Evolutionary conservation across 2,329 filamentous ascomycete species (phyloP).

Genomic region (Bisporella sp.): DNA sequence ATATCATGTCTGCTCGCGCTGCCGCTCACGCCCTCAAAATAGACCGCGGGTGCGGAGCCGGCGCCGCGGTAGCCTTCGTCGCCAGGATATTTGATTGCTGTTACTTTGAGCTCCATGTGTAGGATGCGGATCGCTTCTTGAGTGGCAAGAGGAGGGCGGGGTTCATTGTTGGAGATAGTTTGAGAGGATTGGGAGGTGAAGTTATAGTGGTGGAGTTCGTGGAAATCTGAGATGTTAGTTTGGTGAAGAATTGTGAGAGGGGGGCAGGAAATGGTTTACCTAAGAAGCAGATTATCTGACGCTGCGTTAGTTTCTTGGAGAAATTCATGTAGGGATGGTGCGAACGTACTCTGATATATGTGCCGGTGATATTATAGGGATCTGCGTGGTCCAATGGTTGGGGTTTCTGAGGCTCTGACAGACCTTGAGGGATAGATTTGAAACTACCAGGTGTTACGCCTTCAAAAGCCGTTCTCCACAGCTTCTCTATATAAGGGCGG

Average conservation of each 20-base stretch:
- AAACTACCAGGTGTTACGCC: slow-evolving; percentile 7
- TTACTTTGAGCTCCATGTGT: slow-evolving; percentile 58
- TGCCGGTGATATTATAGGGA: slow-evolving; percentile 50
- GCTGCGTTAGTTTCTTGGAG: background rate
- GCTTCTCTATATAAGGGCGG: slow-evolving; percentile 1
- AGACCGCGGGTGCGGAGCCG: slow-evolving; percentile 49
- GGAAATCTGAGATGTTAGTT: slow-evolving; percentile 52
- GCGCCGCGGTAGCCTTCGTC: slow-evolving; percentile 48
- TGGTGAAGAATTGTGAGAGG: slow-evolving; percentile 49
- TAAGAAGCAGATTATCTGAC: slow-evolving; percentile 28
- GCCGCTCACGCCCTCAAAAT: slow-evolving; percentile 48
- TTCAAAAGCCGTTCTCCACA: slow-evolving; percentile 6
- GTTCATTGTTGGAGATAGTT: slow-evolving; percentile 34
- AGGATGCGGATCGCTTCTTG: slow-evolving; percentile 67
- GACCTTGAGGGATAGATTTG: background rate
- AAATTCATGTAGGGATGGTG: background rate
- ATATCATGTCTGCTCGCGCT: too few relatives aligned
- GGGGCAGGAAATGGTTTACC: background rate
- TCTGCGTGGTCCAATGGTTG: slow-evolving; percentile 1
- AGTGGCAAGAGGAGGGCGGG: slow-evolving; percentile 46
- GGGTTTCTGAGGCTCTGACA: background rate
- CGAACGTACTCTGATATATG: slow-evolving; percentile 55
- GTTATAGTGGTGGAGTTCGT: slow-evolving; percentile 67
- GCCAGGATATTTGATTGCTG: slow-evolving; percentile 50
- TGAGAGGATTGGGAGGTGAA: slow-evolving; percentile 39